These are phyloP conservation scores for Phytophthora megakarya DNA, from an alignment of 352 stramenopile species.

Conservation along the genomic window DNA sequence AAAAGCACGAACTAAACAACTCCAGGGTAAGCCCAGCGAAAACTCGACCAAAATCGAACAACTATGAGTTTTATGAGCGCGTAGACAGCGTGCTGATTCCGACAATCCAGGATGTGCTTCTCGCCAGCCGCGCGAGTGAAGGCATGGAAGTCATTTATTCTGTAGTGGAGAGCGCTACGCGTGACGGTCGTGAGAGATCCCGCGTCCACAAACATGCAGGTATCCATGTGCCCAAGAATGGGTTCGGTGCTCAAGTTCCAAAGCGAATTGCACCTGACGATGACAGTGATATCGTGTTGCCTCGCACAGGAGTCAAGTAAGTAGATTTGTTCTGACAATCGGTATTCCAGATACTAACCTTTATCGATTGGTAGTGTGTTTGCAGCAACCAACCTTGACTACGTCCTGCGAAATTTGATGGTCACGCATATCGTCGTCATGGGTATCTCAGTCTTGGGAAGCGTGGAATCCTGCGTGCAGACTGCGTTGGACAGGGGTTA, in stretches of 20 bases:
- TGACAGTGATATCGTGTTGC: conserved; percentile 79
- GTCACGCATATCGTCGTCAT: conserved; percentile 86
- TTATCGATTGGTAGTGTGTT: conserved; percentile 63
- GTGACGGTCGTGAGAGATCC: conserved; percentile 82
- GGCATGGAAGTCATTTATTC: conserved; percentile 90
- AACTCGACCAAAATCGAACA: conserved; percentile 13
- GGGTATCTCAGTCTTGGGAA: conserved; percentile 84
- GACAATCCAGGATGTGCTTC: conserved; percentile 63
- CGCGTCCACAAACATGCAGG: conserved; percentile 89
- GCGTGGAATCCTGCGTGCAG: conserved; percentile 79
- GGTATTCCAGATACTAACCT: not conserved
- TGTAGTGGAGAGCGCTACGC: conserved; percentile 87
- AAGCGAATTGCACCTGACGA: conserved; percentile 50
- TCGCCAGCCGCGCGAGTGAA: conserved; percentile 51
- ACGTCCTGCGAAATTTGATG: conserved; percentile 86
- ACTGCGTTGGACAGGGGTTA: conserved; percentile 89
- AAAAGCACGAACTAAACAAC: not conserved
- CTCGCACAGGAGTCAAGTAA: conserved; percentile 82
- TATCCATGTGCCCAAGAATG: conserved; percentile 70
- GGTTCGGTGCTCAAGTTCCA: conserved; percentile 73
- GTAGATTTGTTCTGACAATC: conserved; percentile 7
- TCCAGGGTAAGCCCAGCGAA: conserved; percentile 3
- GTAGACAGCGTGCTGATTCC: conserved; percentile 60
- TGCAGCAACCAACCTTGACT: conserved; percentile 88
- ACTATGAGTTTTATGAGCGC: conserved; percentile 48